Evolutionary conservation across 257 asterid genomes (phyloP).

Genomic region (Solanum lycopersicoides): DNA sequence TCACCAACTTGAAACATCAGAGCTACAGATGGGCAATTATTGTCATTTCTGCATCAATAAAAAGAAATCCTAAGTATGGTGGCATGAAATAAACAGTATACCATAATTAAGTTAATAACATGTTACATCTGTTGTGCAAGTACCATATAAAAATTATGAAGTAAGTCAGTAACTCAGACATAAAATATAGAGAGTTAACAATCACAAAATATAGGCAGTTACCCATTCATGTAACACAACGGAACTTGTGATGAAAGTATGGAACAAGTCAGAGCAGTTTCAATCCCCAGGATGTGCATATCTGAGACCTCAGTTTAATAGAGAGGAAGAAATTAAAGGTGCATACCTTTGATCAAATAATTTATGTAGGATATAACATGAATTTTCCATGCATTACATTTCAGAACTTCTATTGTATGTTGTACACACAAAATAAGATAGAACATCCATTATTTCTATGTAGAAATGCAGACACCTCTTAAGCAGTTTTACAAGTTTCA

Average conservation of each 20-base stretch:
- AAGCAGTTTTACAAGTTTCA: neutral
- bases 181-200: neutral
- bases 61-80: neutral
- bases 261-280: neutral
- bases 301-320: neutral
- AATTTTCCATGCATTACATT: neutral
- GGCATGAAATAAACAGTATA: neutral
- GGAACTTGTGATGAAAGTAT: neutral
- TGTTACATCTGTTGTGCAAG: neutral
- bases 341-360: neutral
- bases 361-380: neutral
- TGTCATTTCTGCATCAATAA: slow-evolving; percentile 45
- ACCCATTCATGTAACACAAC: neutral
- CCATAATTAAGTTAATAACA: neutral
- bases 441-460: neutral
- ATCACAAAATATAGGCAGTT: neutral
- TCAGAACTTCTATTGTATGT: neutral
- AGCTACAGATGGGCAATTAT: slow-evolving; percentile 69
- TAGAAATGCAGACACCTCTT: neutral
- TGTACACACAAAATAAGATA: neutral
- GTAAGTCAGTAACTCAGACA: neutral
- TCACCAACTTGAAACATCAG: slow-evolving; percentile 88
- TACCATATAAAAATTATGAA: neutral
- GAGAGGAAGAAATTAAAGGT: neutral
- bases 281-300: neutral